These are phyloP conservation scores for Zymoseptoria tritici DNA, from an alignment of 2,329 filamentous ascomycete genomes.

Conservation along the genomic window DNA sequence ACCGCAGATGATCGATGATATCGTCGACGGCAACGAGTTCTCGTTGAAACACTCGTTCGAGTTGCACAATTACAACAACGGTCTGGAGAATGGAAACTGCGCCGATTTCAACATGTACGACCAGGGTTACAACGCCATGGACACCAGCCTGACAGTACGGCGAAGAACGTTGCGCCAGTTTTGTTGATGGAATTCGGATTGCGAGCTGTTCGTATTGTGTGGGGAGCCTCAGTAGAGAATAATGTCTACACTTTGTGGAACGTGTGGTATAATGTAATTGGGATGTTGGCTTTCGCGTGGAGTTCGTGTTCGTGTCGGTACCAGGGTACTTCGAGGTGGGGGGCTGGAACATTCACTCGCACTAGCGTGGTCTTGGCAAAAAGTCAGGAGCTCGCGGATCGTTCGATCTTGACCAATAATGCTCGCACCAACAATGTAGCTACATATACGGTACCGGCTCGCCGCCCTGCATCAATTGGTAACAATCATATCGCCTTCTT, in stretches of 20 bases:
- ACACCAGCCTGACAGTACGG: slow-evolving; percentile 20
- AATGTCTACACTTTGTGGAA: too few relatives aligned
- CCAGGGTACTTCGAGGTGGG: background rate
- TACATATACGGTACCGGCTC: background rate
- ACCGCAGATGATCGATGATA: slow-evolving; percentile 44
- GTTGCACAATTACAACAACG: slow-evolving; percentile 54
- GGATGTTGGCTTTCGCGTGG: background rate
- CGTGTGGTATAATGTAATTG: too few relatives aligned
- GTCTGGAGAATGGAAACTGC: slow-evolving; percentile 19
- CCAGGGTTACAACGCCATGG: slow-evolving; percentile 49
- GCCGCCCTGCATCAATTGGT: background rate
- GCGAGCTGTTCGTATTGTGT: slow-evolving; percentile 1
- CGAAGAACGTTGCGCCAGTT: slow-evolving; percentile 34
- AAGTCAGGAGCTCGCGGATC: background rate
- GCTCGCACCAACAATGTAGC: background rate
- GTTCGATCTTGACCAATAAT: background rate
- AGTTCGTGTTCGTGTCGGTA: background rate
- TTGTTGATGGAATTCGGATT: slow-evolving; percentile 52
- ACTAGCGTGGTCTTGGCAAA: background rate
- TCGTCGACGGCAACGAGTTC: slow-evolving; percentile 12
- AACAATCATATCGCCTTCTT: background rate
- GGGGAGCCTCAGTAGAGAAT: background rate
- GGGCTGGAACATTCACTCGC: background rate
- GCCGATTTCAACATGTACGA: slow-evolving; percentile 42
- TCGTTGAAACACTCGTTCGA: slow-evolving; percentile 25